A percentile compares a stretch with the other conserved stretches of the same genome.
Evolutionary conservation across 495 filamentous ascomycete genomes (phyloP).

Genomic region (Cercophora sp.): DNA sequence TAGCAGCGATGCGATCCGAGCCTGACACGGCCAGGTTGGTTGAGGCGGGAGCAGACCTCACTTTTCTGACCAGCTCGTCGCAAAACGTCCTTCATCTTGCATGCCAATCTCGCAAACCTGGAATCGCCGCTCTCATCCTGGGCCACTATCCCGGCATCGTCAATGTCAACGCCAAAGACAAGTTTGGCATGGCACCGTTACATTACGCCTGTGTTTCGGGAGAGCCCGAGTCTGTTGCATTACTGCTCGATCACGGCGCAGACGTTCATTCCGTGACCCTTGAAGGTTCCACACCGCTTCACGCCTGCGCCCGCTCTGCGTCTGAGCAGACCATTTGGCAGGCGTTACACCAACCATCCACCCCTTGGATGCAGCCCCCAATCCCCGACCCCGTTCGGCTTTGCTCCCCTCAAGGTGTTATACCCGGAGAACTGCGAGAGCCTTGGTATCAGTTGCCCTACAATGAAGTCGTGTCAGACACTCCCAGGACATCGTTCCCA

Average conservation of each 20-base stretch:
- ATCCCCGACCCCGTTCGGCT: not conserved
- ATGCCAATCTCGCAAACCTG: slow-evolving; percentile 4
- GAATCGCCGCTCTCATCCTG: slow-evolving; percentile 11
- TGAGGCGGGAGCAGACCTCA: slow-evolving; percentile 1
- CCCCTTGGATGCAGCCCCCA: not conserved
- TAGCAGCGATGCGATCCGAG: not conserved
- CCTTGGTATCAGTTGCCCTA: not conserved
- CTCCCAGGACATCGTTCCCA: not conserved
- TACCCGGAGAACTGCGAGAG: not conserved
- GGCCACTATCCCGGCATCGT: slow-evolving; percentile 6
- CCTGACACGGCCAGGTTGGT: not conserved
- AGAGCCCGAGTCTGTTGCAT: slow-evolving; percentile 1
- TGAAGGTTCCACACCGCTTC: not conserved
- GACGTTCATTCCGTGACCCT: slow-evolving; percentile 3
- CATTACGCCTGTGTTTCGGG: slow-evolving; percentile 20
- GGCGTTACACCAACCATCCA: not conserved
- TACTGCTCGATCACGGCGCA: slow-evolving; percentile 17
- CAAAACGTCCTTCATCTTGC: slow-evolving; percentile 19
- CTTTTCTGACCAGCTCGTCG: not conserved
- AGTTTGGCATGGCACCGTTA: slow-evolving; percentile 19
- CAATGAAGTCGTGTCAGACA: not conserved
- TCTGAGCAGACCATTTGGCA: too few species aligned
- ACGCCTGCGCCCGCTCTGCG: not conserved
- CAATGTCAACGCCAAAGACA: slow-evolving; percentile 15
- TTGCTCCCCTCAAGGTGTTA: too few species aligned